A percentile compares a stretch with the other conserved stretches of the same genome.
Evolutionary conservation across 192 early-diverging fungal species (phyloP).

Genomic region (Neocallimastix lanati): DNA sequence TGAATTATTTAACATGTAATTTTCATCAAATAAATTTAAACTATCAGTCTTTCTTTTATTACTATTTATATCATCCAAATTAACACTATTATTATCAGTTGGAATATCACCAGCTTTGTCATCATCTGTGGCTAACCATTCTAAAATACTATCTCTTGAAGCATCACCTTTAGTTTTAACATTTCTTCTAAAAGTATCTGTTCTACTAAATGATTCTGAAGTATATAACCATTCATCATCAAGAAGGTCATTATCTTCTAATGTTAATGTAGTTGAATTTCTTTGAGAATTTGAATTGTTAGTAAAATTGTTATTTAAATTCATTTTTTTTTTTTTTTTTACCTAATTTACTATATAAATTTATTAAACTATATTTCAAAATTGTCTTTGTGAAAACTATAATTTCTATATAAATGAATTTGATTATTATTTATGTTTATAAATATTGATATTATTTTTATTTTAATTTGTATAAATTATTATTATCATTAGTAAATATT

Average conservation of each 20-base stretch:
- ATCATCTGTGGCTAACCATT: neutral
- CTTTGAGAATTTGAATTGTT: neutral
- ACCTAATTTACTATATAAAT: no score
- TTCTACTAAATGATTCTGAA: neutral
- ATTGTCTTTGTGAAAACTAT: no score
- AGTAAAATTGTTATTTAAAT: no score
- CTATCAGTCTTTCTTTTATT: neutral
- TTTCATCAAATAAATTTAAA: neutral
- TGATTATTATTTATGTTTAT: no score
- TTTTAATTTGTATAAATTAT: no score
- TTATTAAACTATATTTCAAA: no score
- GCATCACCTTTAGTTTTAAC: neutral
- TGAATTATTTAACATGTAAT: neutral
- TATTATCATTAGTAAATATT: no score
- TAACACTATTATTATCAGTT: neutral
- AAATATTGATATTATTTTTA: no score
- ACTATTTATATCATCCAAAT: no score
- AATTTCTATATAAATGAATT: no score
- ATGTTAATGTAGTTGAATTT: neutral
- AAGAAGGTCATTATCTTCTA: neutral
- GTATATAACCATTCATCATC: neutral
- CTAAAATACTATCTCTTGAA: neutral
- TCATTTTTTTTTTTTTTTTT: no score
- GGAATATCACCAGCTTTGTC: neutral
- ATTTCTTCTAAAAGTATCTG: neutral